Conservation (phyloP, 176 grass and related monocot species). For the Saccharum spontaneum region DNA sequence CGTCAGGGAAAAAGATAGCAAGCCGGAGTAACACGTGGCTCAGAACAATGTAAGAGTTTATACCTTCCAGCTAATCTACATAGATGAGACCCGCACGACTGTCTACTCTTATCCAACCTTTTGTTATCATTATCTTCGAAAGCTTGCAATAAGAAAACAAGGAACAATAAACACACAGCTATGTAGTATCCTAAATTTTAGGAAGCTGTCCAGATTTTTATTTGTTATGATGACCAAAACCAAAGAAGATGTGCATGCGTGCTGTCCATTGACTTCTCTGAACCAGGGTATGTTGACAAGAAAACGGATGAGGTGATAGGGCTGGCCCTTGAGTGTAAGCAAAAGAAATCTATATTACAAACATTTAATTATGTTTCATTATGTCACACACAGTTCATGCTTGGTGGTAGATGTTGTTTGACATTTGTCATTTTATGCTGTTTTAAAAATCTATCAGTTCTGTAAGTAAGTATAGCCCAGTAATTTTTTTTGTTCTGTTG, state of each 20-base stretch:
- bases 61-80: slow-evolving; percentile 11
- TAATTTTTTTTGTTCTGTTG: background rate
- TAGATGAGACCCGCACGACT: background rate
- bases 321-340: slow-evolving; percentile 7
- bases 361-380: background rate
- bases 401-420: background rate
- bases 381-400: background rate
- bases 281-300: background rate
- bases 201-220: background rate
- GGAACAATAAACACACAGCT: background rate
- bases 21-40: slow-evolving; percentile 19
- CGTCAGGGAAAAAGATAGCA: background rate
- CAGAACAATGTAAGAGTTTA: background rate
- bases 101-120: background rate
- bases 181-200: background rate
- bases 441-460: background rate
- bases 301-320: background rate
- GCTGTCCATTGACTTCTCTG: slow-evolving; percentile 17
- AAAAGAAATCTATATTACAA: background rate
- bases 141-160: slow-evolving; percentile 2
- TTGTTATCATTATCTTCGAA: slow-evolving; percentile 33
- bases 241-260: background rate
- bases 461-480: background rate
- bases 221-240: slow-evolving; percentile 7
- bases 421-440: background rate